phyloP scores from a whole-genome alignment of 108 stramenopile species.

The Cylindrotheca closterium region DNA sequence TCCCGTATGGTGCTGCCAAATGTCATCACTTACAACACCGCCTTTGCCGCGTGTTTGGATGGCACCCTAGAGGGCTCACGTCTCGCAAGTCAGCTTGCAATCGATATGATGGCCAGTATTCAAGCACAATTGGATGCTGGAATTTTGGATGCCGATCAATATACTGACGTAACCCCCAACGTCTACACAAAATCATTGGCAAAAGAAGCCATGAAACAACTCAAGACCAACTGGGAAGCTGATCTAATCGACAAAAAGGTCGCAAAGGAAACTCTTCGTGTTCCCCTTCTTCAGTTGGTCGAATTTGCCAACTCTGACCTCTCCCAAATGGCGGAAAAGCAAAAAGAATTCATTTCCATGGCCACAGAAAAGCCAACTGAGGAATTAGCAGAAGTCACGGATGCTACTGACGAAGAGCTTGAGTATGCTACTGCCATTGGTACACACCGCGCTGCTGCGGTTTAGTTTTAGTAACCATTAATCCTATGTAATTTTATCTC shows the following conservation, averaged over 20 bases:
- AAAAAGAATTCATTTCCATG: slow-evolving; percentile 18
- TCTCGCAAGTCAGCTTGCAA: slow-evolving; percentile 66
- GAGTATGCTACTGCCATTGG: slow-evolving; percentile 42
- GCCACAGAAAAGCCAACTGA: slow-evolving; percentile 4
- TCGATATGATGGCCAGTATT: slow-evolving; percentile 71
- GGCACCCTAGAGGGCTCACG: slow-evolving; percentile 72
- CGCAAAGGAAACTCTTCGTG: slow-evolving; percentile 65
- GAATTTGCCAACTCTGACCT: slow-evolving; percentile 63
- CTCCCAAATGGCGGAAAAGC: slow-evolving; percentile 24
- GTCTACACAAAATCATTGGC: slow-evolving; percentile 72
- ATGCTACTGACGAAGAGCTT: slow-evolving; percentile 33
- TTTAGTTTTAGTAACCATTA: slow-evolving; percentile 33
- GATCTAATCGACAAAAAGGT: slow-evolving; percentile 80
- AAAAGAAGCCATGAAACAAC: slow-evolving; percentile 67
- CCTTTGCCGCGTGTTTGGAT: slow-evolving; percentile 80
- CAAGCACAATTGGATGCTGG: slow-evolving; percentile 49
- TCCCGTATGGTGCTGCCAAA: slow-evolving; percentile 75
- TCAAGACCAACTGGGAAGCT: slow-evolving; percentile 65
- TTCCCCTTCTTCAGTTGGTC: slow-evolving; percentile 67
- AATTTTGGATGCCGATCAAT: slow-evolving; percentile 48
- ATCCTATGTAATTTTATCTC: neutral
- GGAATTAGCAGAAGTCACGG: slow-evolving; percentile 2
- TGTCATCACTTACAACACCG: slow-evolving; percentile 85
- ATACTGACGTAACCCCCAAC: slow-evolving; percentile 72
- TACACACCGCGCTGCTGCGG: slow-evolving; percentile 41